Base-by-base conservation (phyloP, 257 asterid species). In the Nicotiana otophora region DNA sequence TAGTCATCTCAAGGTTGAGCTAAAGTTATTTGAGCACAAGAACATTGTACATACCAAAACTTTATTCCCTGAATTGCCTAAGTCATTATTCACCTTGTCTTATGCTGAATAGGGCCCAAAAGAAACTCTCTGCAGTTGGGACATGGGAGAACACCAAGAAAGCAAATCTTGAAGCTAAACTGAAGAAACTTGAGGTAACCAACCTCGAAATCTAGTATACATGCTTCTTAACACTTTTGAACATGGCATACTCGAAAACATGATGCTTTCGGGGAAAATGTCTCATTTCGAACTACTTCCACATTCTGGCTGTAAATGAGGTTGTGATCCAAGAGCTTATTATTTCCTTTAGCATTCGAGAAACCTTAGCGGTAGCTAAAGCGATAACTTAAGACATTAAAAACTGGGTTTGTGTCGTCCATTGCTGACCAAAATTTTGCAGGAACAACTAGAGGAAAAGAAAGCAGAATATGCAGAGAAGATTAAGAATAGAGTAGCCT, bases 71-170 rank as follows among this genome's bases (percentile, higher is more conserved):
- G 8, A 16, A 58, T 79, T 12, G 23, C 33, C 53, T 0, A 79
- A 79, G 60, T 42, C 36, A 64, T 64, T 42, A 68, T 31, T 68
- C 20, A 55, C 46, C 39, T 81, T 82, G 66, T 8, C 5, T 53
- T 30, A 17, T 83, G 48, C 78, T 79, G 82, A 16, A 46, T 83
- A 94, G 98, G 90, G 95, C 97, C 15, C 90, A 92, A 46, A 94
- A 92, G 91, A 90, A 90, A 87, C 78, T 91, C 28, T 81, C 93
- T 4, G 95, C 91, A 7, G 91, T 94, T 69, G 7, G 83, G n/a
- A 78, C 97, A 31, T 94, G 97, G 98, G 98, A 94, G 72, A 94
- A 92, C 87, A 90, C 86, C 86, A 90, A 91, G 90, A 91, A 85
- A 86, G 98, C 97, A 34, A 77, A 91, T 78, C 80, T 91, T 61